Percentiles rank a stretch among this genome's conserved stretches.
Evolutionary conservation across 2,329 filamentous ascomycete species (phyloP).

Genomic region (Hypoxylon sp.): DNA sequence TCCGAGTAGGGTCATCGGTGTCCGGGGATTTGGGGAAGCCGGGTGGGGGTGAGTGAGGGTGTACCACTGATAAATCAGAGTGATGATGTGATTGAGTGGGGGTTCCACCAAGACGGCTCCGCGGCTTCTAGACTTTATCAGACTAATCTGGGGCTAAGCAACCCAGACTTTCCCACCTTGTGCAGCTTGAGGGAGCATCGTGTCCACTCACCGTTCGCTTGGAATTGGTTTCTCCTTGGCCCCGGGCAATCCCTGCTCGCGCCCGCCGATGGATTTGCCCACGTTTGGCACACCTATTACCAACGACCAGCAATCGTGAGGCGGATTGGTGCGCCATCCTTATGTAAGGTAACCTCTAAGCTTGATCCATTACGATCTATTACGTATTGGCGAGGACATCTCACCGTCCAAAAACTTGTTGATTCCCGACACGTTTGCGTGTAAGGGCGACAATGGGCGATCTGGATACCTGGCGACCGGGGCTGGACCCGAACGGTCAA

Average conservation of each 20-base stretch:
- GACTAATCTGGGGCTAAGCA: conserved; percentile 23
- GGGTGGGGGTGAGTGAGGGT: conserved; percentile 25
- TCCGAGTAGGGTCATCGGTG: conserved; percentile 23
- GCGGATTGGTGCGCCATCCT: conserved; percentile 18
- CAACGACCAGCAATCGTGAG: conserved; percentile 10
- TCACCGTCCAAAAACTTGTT: conserved; percentile 2
- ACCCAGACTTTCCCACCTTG: conserved; percentile 20
- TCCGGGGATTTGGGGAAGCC: conserved; percentile 22
- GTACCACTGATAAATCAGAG: conserved; percentile 19
- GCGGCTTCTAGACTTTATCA: conserved; percentile 33
- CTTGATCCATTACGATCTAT: conserved; percentile 33
- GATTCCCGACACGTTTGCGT: conserved; percentile 11
- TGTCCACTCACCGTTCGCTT: conserved; percentile 34
- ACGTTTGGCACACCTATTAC: conserved; percentile 20
- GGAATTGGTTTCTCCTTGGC: conserved; percentile 13
- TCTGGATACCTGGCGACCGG: conserved; percentile 5
- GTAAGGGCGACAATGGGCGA: conserved; percentile 14
- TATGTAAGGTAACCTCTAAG: conserved; percentile 17
- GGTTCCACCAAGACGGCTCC: conserved; percentile 31
- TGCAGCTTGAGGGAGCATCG: conserved; percentile 21
- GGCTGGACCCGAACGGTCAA: conserved; percentile 11
- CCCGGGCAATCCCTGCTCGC: conserved; percentile 27
- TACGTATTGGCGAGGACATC: conserved; percentile 33
- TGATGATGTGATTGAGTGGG: conserved; percentile 44
- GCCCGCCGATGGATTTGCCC: conserved; percentile 19